A percentile compares a stretch with the other conserved stretches of the same genome.
Conservation (phyloP, 2,329 filamentous ascomycete species). For the Ramichloridium luteum region DNA sequence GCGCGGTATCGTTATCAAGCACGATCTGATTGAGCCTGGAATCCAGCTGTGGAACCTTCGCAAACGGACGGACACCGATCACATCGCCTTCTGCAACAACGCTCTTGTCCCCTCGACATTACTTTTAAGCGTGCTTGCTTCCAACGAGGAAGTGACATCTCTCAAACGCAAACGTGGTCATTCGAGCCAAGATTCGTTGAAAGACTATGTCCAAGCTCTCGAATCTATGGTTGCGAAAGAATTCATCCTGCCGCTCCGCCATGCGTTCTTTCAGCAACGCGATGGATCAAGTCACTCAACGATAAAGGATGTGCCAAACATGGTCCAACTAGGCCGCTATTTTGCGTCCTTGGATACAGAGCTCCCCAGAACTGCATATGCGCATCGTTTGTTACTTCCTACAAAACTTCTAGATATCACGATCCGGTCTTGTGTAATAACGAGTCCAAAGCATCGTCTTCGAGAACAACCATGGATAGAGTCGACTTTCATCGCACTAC, state of each 20-base stretch:
- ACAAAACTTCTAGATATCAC: conserved; percentile 31
- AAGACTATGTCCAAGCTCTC: conserved; percentile 4
- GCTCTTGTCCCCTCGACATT: conserved; percentile 16
- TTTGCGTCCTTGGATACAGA: no score
- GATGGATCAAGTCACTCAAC: no score
- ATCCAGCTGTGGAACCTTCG: conserved; percentile 19
- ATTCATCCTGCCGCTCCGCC: conserved; percentile 29
- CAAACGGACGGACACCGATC: conserved; percentile 12
- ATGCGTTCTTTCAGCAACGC: conserved; percentile 23
- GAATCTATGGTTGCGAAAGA: conserved; percentile 29
- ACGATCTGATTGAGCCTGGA: conserved; percentile 10
- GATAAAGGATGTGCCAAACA: no score
- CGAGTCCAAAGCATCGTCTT: conserved; percentile 28
- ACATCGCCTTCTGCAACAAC: conserved; percentile 17
- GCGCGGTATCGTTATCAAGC: not conserved
- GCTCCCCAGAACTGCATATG: no score
- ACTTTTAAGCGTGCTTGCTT: conserved; percentile 8
- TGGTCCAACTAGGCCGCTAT: no score
- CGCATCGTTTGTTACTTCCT: no score
- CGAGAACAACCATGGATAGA: conserved; percentile 35
- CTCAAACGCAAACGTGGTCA: conserved; percentile 15
- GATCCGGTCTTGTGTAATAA: conserved; percentile 29
- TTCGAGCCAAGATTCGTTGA: not conserved
- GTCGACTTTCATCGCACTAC: conserved; percentile 26
- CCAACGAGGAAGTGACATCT: not conserved